Base-by-base conservation (phyloP, 192 early-diverging fungal genomes). In the Geosiphon pyriformis region DNA sequence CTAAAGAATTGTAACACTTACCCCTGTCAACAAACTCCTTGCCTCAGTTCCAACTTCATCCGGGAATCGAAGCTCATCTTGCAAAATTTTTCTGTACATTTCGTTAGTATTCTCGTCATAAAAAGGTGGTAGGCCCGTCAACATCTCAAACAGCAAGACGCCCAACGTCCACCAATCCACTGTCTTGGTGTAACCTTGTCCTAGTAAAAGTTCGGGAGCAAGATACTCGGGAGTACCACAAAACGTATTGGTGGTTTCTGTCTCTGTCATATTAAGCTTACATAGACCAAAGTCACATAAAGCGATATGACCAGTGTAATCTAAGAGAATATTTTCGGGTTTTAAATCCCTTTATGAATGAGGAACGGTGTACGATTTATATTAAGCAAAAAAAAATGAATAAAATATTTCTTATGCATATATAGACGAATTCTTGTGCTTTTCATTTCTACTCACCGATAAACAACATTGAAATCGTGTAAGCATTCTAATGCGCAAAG, bases 201-300 rank as follows among this genome's bases (percentile, higher is more conserved):
- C 88, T 37, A 87, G 79, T 10, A 98, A 76, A 22, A 98, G 73
- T 81, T 98, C 95, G 10, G 89, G 92, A 0, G 95, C 92, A 52
- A 98, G 87, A 73, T 97, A 98, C 72, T 99, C 96, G n/a, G 95
- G 95, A 10, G 96, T 99, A 10, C 96, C 96, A 74, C 95, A 98
- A 65, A 98, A 95, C 0, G 95, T 96, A 74, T 89, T 86, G 29
- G 96, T 98, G 1, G 87, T 92, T 61, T 91, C 92, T 52, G 90
- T 89, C 71, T 94, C 93, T 31, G 87, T 89, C 89, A 96, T 98
- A 72, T 94, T 92, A 46, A 94, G 78, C 74, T 96, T 94, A 80
- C 90, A 93, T 65, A 95, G 80, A 1, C 94, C 96, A 76, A 95
- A 92, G 79, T 98, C 96, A 65, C 90, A 92, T 23, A 97, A 83